Conservation (phyloP, 2,329 filamentous ascomycete species). For the Cadophora luteo-olivacea region DNA sequence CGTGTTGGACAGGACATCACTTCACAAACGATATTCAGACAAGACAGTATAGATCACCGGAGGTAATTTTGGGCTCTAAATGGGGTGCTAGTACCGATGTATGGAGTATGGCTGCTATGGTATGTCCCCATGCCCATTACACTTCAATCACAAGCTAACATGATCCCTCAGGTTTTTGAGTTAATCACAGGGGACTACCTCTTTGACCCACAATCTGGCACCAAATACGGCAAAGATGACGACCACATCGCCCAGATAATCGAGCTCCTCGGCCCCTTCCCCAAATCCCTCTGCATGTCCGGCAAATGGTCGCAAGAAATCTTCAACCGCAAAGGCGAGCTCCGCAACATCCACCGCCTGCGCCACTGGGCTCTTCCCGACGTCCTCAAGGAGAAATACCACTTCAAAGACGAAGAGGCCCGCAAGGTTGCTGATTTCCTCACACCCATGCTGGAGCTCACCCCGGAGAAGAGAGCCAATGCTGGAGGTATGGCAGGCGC, state of each 20-base stretch:
- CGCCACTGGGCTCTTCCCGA: constrained; percentile 95
- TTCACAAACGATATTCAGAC: constrained; percentile 99
- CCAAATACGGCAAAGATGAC: constrained; percentile 99
- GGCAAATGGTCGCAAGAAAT: constrained; percentile 99
- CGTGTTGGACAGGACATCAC: constrained; percentile 98
- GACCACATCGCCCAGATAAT: constrained; percentile 99
- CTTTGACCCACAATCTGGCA: constrained; percentile 97
- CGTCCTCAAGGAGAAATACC: constrained; percentile 94
- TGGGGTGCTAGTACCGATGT: constrained; percentile 99
- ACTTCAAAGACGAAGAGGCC: constrained; percentile 84
- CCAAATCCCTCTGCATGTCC: constrained; percentile 86
- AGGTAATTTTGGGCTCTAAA: constrained; percentile 95
- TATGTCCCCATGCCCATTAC: constrained; percentile 53
- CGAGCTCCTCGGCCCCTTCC: constrained; percentile 91
- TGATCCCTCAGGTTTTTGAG: constrained; percentile 78
- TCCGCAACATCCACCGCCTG: constrained; percentile 95
- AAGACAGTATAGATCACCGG: constrained; percentile 93
- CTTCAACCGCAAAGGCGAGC: constrained; percentile 96
- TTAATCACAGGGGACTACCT: constrained; percentile 98
- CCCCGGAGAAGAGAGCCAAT: constrained; percentile 89
- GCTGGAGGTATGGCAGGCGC: constrained; percentile 94
- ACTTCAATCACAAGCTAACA: constrained; percentile 9
- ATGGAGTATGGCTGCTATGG: constrained; percentile 99
- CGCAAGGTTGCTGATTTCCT: constrained; percentile 83
- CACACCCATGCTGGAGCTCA: constrained; percentile 86